These are phyloP conservation scores for Litchi chinensis DNA, from an alignment of 345 rosid genomes.

Conservation along the genomic window DNA sequence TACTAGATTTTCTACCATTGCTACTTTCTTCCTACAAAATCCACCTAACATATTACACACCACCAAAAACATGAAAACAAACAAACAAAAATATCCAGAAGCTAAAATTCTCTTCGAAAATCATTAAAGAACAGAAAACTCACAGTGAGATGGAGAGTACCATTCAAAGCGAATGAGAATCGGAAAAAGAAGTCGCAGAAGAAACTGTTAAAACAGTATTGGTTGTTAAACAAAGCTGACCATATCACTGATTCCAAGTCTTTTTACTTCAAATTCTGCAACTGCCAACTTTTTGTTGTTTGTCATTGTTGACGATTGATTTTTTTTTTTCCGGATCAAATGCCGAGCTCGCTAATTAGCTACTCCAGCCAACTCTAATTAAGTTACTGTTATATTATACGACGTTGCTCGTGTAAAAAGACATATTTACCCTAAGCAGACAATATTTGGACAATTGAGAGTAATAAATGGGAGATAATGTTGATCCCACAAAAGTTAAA, in stretches of 20 bases:
- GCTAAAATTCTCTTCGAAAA: background rate
- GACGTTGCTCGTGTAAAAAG: background rate
- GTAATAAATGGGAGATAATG: background rate
- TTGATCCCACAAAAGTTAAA: background rate
- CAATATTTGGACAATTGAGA: background rate
- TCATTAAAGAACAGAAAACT: background rate
- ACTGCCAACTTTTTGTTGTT: background rate
- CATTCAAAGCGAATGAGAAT: background rate
- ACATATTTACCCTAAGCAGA: background rate
- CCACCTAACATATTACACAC: background rate
- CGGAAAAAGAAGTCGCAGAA: background rate
- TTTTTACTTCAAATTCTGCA: background rate
- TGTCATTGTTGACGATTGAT: background rate
- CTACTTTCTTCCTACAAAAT: background rate
- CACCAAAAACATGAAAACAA: background rate
- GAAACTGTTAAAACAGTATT: background rate
- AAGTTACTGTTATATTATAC: background rate
- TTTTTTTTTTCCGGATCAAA: background rate
- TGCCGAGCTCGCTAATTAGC: background rate
- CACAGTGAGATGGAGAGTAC: background rate
- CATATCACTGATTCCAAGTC: background rate
- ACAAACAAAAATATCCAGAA: too few species aligned
- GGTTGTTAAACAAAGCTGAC: constrained; percentile 3
- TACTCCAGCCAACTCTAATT: background rate
- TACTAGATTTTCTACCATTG: background rate